These are phyloP conservation scores for Mortierella antarctica DNA, from an alignment of 192 early-diverging fungal species.

Conservation along the genomic window DNA sequence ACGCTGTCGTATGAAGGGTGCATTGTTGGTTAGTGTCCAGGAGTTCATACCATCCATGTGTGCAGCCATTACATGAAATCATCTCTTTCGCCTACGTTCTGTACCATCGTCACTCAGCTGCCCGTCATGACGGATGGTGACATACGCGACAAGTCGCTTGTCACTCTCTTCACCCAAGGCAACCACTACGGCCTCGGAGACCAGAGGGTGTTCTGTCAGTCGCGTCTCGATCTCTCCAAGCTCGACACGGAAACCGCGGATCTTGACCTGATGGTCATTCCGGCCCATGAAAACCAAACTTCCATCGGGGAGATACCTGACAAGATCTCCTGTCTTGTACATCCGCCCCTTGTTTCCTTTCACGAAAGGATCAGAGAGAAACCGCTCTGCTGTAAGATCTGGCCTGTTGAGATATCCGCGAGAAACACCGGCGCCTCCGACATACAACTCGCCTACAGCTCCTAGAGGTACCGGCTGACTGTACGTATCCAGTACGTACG, in stretches of 20 bases:
- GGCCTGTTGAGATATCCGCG: slow-evolving; percentile 51
- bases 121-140: slow-evolving; percentile 23
- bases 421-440: slow-evolving; percentile 52
- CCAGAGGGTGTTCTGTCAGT: slow-evolving; percentile 17
- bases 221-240: slow-evolving; percentile 41
- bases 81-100: too few relatives aligned
- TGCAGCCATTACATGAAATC: too few relatives aligned
- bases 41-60: too few relatives aligned
- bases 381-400: slow-evolving; percentile 45
- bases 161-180: slow-evolving; percentile 55
- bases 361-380: slow-evolving; percentile 54
- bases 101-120: too few relatives aligned
- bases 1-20: too few relatives aligned
- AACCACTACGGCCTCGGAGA: slow-evolving; percentile 33
- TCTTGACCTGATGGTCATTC: slow-evolving; percentile 60
- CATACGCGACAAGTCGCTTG: slow-evolving; percentile 69
- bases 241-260: slow-evolving; percentile 53
- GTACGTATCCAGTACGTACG: slow-evolving; percentile 3
- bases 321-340: slow-evolving; percentile 52
- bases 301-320: slow-evolving; percentile 33
- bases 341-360: slow-evolving; percentile 14
- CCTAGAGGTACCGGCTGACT: not conserved
- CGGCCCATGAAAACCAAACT: slow-evolving; percentile 46
- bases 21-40: too few relatives aligned
- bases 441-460: slow-evolving; percentile 35